phyloP scores from a whole-genome alignment of 129 eudicot genomes.

The Flaveria robusta region DNA sequence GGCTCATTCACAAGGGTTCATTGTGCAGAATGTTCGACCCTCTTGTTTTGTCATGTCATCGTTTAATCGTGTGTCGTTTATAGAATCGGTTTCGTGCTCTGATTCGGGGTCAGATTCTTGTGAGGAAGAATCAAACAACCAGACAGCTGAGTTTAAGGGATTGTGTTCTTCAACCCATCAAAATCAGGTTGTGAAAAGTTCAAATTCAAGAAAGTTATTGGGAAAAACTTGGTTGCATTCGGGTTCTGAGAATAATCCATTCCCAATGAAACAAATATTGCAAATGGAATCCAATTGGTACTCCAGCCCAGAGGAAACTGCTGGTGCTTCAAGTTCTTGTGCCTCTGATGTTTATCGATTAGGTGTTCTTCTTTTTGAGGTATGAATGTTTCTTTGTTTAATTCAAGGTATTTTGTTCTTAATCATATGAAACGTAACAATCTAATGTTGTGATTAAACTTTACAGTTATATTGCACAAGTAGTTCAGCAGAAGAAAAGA shows the following conservation, averaged over 20 bases:
- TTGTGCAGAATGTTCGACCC: constrained; percentile 80
- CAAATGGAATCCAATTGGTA: constrained; percentile 86
- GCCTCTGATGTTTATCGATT: constrained; percentile 90
- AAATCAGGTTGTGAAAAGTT: not conserved
- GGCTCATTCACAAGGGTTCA: constrained; percentile 83
- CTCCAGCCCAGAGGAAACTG: constrained; percentile 80
- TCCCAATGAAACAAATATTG: constrained; percentile 80
- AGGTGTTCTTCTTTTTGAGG: constrained; percentile 97
- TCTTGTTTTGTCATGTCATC: constrained; percentile 90
- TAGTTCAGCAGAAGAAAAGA: constrained; percentile 78
- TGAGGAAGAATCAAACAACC: constrained; percentile 48
- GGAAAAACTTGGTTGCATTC: too few relatives aligned
- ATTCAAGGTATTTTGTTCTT: not conserved
- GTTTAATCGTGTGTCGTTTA: constrained; percentile 72
- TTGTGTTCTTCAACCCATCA: not conserved
- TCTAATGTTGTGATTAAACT: constrained; percentile 13
- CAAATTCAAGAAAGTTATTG: constrained; percentile 14
- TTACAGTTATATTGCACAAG: constrained; percentile 78
- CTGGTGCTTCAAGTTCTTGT: constrained; percentile 68
- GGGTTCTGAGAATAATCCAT: constrained; percentile 28
- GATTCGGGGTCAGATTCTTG: constrained; percentile 78
- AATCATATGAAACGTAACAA: not conserved
- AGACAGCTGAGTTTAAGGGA: constrained; percentile 29
- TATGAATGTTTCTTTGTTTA: constrained; percentile 24
- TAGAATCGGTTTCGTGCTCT: constrained; percentile 86